Evolutionary conservation across 2,329 filamentous ascomycete species (phyloP), one percentile per base, ranked within the genome.

Genomic region (Beauveria sp.): DNA sequence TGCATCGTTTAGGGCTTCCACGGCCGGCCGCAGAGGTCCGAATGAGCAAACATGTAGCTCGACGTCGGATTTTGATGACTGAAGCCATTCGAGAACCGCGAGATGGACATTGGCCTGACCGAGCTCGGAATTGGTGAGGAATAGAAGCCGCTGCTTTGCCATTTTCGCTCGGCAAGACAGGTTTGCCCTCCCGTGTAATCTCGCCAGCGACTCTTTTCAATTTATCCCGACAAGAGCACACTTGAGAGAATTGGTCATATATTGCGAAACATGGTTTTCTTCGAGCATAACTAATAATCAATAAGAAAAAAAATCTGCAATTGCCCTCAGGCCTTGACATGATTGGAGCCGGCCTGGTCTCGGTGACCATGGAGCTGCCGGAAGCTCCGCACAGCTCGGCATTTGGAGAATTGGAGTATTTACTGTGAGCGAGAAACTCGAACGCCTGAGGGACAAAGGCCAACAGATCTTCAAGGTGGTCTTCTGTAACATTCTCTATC

Each of bases 101-200:
- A 69, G 62, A 57, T 66, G 65, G 5, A 69, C 64, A 43, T 68
- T 68, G 44, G 67, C 64, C 51, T 69, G 68, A 2, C 66, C 66
- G 30, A 59, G 59, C 43, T 69, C 66, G 1, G 65, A 59, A 60
- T 69, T 69, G 20, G 63, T 65, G 3, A 64, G 59, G 4, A 69
- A 58, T 2, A 69, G 54, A 1, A 69, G 55, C 14, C 55, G 55
- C 22, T 41, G 28, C 22, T 22, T 50, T 9, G 48, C 44, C 44
- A 50, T 57, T 37, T 16, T 22, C 3, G 43, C 10, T 12, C 12
- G 34, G 12, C 5, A 37, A 37, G 34, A 14, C 12, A 14, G 5
- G 34, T 5, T 5, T 5, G 34, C 34, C 5, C 5, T 37, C 34
- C 5, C 1, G 34, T 5, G 16, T n/a, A 50, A 50, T n/a, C 46